A percentile compares a stretch with the other conserved stretches of the same genome.
Conservation (phyloP, 192 early-diverging fungal species). For the Geosiphon pyriformis region DNA sequence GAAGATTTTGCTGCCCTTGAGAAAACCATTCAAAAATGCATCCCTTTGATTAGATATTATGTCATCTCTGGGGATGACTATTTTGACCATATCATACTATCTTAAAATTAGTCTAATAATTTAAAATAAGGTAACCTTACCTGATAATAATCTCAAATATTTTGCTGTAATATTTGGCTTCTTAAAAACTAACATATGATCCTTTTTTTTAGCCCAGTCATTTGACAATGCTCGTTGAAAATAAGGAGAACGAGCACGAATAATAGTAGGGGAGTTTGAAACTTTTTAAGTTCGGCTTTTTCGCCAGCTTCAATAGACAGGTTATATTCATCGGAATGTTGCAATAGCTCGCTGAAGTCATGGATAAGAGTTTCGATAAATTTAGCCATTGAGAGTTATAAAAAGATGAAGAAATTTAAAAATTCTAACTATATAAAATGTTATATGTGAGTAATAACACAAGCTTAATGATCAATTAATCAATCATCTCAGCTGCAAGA, state of each 20-base stretch:
- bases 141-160: neutral
- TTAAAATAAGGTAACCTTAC: neutral
- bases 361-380: too few relatives aligned
- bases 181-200: neutral
- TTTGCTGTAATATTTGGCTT: too few relatives aligned
- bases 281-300: neutral
- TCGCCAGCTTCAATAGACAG: constrained; percentile 17
- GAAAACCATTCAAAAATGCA: constrained; percentile 2
- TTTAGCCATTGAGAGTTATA: too few relatives aligned
- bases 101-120: too few relatives aligned
- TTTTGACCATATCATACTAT: neutral
- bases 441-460: too few relatives aligned
- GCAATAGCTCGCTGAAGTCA: neutral
- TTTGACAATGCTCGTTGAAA: neutral
- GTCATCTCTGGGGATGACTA: constrained; percentile 5
- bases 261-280: neutral
- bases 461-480: too few relatives aligned
- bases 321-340: too few relatives aligned
- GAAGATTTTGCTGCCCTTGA: constrained; percentile 6
- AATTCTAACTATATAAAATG: too few relatives aligned
- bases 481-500: too few relatives aligned
- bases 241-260: too few relatives aligned
- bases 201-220: neutral
- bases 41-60: constrained; percentile 13
- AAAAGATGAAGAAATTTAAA: too few relatives aligned